A percentile compares a stretch with the other conserved stretches of the same genome.
Evolutionary conservation across 2,329 filamentous ascomycete genomes (phyloP).

Genomic region (Sporothrix inflata): DNA sequence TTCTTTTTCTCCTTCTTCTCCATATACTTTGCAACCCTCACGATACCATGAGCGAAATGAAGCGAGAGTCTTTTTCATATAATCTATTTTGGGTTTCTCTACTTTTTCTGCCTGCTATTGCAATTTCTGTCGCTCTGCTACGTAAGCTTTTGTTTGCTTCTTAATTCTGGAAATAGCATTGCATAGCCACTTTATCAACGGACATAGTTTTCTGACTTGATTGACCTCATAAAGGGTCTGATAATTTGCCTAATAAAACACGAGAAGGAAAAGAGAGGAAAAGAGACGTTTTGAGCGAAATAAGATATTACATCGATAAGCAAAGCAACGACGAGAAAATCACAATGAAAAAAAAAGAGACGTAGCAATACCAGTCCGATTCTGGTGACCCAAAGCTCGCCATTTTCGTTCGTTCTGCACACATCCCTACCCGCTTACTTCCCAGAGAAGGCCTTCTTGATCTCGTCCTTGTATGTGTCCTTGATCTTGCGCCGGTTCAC

Average conservation of each 20-base stretch:
- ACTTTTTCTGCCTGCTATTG: not conserved
- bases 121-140: not conserved
- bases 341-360: not conserved
- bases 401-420: not conserved
- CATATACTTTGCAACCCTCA: conserved; percentile 13
- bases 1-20: not conserved
- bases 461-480: conserved; percentile 56
- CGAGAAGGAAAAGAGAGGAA: not conserved
- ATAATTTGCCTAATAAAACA: not conserved
- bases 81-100: not conserved
- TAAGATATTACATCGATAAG: not conserved
- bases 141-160: not conserved
- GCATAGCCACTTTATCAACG: not conserved
- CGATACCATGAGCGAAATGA: conserved; percentile 26
- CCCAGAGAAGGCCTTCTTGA: conserved; percentile 47
- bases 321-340: not conserved
- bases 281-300: not conserved
- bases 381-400: not conserved
- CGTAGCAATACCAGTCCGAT: not conserved
- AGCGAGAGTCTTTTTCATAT: conserved; percentile 7
- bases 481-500: conserved; percentile 58
- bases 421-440: not conserved
- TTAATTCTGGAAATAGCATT: not conserved
- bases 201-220: not conserved
- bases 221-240: not conserved